These are phyloP conservation scores for Kazachstania bromeliacearum DNA, from an alignment of 805 yeast genomes.

Conservation along the genomic window DNA sequence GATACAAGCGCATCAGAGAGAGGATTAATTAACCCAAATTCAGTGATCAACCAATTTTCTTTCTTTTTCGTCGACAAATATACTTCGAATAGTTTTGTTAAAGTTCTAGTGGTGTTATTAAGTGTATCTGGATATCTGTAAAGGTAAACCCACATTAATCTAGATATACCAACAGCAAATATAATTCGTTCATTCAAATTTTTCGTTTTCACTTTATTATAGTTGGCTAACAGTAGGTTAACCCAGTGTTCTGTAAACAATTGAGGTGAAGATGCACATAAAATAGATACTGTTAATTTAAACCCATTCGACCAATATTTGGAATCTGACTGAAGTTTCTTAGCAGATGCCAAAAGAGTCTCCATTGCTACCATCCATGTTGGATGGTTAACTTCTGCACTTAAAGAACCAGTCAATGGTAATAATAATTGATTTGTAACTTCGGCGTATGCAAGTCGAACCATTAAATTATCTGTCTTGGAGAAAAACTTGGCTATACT, in stretches of 20 bases:
- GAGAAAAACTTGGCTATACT: constrained; percentile 78
- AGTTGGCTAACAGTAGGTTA: constrained; percentile 50
- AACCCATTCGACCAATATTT: constrained; percentile 61
- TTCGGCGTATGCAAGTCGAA: constrained; percentile 74
- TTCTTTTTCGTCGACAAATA: constrained; percentile 50
- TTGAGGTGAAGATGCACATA: constrained; percentile 74
- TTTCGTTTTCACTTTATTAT: constrained; percentile 58
- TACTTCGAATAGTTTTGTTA: constrained; percentile 53
- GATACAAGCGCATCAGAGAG: constrained; percentile 67
- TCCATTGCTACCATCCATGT: constrained; percentile 82
- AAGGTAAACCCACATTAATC: constrained; percentile 83
- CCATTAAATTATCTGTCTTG: constrained; percentile 51
- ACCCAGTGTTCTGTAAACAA: constrained; percentile 69
- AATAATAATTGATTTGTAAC: constrained; percentile 65
- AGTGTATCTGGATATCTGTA: constrained; percentile 81
- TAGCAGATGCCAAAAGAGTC: constrained; percentile 44
- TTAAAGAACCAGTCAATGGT: constrained; percentile 74
- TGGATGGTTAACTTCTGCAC: constrained; percentile 95
- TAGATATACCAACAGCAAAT: constrained; percentile 53
- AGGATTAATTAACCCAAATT: constrained; percentile 50
- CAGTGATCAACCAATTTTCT: constrained; percentile 69
- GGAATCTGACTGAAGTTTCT: constrained; percentile 35
- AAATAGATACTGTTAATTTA: constrained; percentile 57
- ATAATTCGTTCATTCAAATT: constrained; percentile 41
- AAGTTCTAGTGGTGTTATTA: constrained; percentile 73